A percentile compares a stretch with the other conserved stretches of the same genome.
These are phyloP conservation scores for Colletotrichum gigasporum DNA, from an alignment of 2,329 filamentous ascomycete genomes.

Conservation along the genomic window DNA sequence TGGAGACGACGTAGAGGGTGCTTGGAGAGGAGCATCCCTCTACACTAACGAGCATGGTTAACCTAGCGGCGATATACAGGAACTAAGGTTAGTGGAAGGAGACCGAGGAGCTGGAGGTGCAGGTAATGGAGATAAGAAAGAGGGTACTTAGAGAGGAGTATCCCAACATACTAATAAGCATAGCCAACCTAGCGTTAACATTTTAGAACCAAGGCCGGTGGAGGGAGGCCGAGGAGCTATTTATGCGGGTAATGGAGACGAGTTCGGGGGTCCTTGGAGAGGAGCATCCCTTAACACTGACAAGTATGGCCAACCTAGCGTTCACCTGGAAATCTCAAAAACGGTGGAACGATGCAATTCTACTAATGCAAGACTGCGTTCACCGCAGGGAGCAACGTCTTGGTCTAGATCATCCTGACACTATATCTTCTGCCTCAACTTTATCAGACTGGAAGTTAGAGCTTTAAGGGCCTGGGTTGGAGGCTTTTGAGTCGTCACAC, in stretches of 20 bases:
- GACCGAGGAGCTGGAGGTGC: background rate
- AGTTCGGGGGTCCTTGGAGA: background rate
- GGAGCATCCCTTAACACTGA: constrained; percentile 1
- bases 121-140: constrained; percentile 1
- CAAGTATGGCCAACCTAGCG: background rate
- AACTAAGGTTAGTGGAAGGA: background rate
- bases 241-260: background rate
- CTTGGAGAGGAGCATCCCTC: background rate
- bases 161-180: background rate
- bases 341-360: background rate
- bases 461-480: too few relatives aligned
- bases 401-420: background rate
- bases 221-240: constrained; percentile 6
- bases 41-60: background rate
- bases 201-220: background rate
- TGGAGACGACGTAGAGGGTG: too few relatives aligned
- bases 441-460: too few relatives aligned
- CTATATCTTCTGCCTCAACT: background rate
- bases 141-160: background rate
- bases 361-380: background rate
- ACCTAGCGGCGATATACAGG: background rate
- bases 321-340: background rate
- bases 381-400: background rate
- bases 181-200: background rate
- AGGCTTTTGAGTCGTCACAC: too few relatives aligned